Evolutionary conservation across 257 asterid genomes (phyloP), one percentile per base, ranked within the genome.

Genomic region (Capsicum pubescens): DNA sequence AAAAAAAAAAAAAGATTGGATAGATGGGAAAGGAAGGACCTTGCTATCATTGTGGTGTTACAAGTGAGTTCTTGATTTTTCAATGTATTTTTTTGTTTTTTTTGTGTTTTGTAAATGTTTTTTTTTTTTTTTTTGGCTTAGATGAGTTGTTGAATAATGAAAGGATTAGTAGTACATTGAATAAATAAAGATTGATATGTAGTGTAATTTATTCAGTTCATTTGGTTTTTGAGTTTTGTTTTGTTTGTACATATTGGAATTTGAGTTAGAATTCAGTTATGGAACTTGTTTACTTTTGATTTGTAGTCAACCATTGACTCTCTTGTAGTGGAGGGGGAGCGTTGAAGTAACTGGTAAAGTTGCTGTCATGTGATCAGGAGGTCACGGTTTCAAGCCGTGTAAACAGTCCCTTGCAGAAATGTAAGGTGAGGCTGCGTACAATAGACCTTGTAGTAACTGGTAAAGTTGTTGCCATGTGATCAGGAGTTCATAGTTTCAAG

Each of bases 31-130:
- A 96, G 98, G 97, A 93, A 84, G 99, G 98, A 88, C 99, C 98
- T 92, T 96, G 99, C 98, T 92, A 90, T 90, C 99, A 96, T 94
- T 96, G 98, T 93, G 98, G 99, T 91, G 98, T 94, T 87, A 92
- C 99, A 90, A 94, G 99, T 96, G 99, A 94, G 99, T 91, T 89
- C 86, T 85, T 84, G 9, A 36, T 64, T 79, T 66, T 82, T 83
- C 17, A 60, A 67, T 71, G 4, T 78, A 77, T 61, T 84, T 67
- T 88, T 79, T 64, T 84, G 42, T 52, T 36, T 52, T 54, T 86
- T 42, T 61, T 26, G 42, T 79, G 55, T 83, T 36, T 50, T 83
- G 59, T 59, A 59, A 71, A 44, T 87, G 78, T 84, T 39, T 8
- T 68, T 12, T 50, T 87, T 80, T 85, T 39, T 15, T 68, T 12